Conservation (phyloP, 2,329 filamentous ascomycete genomes). For the Ceratocystis cacaofunesta region DNA sequence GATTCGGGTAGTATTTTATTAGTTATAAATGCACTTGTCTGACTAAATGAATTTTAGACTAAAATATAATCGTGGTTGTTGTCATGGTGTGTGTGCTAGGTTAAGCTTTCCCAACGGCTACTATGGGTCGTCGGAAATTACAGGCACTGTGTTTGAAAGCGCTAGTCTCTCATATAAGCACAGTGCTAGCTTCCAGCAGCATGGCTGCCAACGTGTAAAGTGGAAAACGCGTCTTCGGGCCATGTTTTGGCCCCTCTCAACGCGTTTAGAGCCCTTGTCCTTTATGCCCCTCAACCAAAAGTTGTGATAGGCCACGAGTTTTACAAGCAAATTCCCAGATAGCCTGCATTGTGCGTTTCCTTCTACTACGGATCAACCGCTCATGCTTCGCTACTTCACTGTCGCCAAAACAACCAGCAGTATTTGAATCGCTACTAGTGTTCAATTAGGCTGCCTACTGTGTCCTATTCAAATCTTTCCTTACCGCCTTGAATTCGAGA, state of each 20-base stretch:
- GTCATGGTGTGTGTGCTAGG: too few species aligned
- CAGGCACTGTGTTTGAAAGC: neutral
- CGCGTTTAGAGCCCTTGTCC: conserved; percentile 4
- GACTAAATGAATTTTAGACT: too few species aligned
- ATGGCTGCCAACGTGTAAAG: conserved; percentile 6
- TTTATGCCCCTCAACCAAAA: conserved; percentile 8
- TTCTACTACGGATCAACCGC: neutral
- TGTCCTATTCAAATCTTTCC: neutral
- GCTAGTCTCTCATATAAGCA: neutral
- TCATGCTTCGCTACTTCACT: neutral
- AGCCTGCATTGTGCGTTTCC: neutral
- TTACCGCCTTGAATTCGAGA: neutral
- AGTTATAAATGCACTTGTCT: neutral
- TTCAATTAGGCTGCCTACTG: neutral
- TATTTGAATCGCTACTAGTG: neutral
- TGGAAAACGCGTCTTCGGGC: conserved; percentile 7
- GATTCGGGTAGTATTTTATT: too few species aligned
- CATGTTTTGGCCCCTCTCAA: conserved; percentile 13
- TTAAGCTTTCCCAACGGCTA: too few species aligned
- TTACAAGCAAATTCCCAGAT: neutral
- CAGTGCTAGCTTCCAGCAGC: neutral
- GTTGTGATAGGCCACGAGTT: neutral
- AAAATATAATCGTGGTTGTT: too few species aligned
- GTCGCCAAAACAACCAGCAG: neutral
- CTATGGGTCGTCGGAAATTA: neutral